Percentiles rank a stretch among this genome's conserved stretches.
Evolutionary conservation across 73 alveolate species (phyloP).

Genomic region (Urostyla sp.): DNA sequence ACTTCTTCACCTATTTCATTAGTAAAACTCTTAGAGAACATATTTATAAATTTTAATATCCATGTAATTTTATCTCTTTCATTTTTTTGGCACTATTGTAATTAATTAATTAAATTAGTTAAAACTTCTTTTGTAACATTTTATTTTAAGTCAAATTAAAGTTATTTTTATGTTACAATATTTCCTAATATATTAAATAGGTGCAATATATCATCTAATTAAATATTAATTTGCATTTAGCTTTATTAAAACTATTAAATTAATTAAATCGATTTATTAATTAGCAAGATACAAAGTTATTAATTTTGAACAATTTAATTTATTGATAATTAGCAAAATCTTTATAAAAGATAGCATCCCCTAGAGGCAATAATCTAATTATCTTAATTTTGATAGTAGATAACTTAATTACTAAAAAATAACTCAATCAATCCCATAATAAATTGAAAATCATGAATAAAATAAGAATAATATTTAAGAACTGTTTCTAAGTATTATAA

Average conservation of each 20-base stretch:
- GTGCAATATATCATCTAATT: slow-evolving; percentile 12
- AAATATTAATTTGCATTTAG: background rate
- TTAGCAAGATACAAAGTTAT: slow-evolving; percentile 1
- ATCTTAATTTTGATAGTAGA: slow-evolving; percentile 22
- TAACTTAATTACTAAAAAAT: slow-evolving; percentile 23
- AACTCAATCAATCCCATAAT: background rate
- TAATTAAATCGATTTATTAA: background rate
- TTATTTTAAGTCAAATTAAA: slow-evolving; percentile 10
- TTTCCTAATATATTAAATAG: slow-evolving; percentile 23
- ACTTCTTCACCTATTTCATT: too few relatives aligned
- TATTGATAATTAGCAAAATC: slow-evolving; percentile 5
- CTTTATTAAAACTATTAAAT: background rate
- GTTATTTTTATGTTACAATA: slow-evolving; percentile 18
- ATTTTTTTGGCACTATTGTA: background rate
- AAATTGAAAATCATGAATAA: slow-evolving; percentile 5
- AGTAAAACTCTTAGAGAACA: slow-evolving; percentile 32
- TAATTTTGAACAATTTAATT: slow-evolving; percentile 9
- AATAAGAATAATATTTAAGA: slow-evolving; percentile 9
- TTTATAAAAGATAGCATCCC: slow-evolving; percentile 12
- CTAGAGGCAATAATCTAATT: slow-evolving; percentile 22
- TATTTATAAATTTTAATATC: slow-evolving; percentile 24
- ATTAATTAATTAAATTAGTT: background rate
- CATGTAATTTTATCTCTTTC: slow-evolving; percentile 35
- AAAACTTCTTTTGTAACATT: background rate
- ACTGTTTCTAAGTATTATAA: slow-evolving; percentile 1